Base-by-base conservation (phyloP, 176 grass and related monocot genomes). In the Areca catechu region DNA sequence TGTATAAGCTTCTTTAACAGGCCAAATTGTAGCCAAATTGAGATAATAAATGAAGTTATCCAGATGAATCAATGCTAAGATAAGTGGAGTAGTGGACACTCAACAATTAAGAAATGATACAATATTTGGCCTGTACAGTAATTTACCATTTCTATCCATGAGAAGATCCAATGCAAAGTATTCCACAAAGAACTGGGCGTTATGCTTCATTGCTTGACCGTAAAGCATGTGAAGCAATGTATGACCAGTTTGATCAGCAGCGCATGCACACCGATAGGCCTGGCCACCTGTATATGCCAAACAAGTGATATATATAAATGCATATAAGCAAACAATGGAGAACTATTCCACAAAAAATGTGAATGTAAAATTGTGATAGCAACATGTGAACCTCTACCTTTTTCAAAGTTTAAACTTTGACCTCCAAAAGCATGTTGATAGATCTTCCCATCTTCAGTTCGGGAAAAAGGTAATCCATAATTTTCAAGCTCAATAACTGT, bases 401-500 rank as follows among this genome's bases (percentile, higher is more conserved):
- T 98, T 65, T 84, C 94, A 74, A 79, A 98, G 72, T 98, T 83
- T 80, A 98, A 92, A 80, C 94, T 98, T 61, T 98, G 94, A 58
- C 94, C 94, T 68, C 94, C 88, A 86, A 98, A 98, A 19, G 94
- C 94, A 3, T 84, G 80, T 59, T 98, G 94, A 72, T 98, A 93
- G 60, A 98, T 89, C 61, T 93, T 98, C 54, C 94, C 94, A 82
- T 98, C 88, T 80, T 98, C 94, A 57, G 94, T 98, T 74, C 88
- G 80, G 17, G 94, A 98, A 60, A 98, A 98, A 65, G 93, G 93
- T 50, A 98, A 76, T 20, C 94, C 94, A 67, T 98, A 98, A 63
- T 98, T 98, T 72, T 98, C 94, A 62, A 98, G 88, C 51, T 98
- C 94, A 69, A 98, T 98, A 76, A 98, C 94, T 74, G 94, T 88